Conservation (phyloP, 805 yeast genomes). For the Wickerhamiella alocasiicola region DNA sequence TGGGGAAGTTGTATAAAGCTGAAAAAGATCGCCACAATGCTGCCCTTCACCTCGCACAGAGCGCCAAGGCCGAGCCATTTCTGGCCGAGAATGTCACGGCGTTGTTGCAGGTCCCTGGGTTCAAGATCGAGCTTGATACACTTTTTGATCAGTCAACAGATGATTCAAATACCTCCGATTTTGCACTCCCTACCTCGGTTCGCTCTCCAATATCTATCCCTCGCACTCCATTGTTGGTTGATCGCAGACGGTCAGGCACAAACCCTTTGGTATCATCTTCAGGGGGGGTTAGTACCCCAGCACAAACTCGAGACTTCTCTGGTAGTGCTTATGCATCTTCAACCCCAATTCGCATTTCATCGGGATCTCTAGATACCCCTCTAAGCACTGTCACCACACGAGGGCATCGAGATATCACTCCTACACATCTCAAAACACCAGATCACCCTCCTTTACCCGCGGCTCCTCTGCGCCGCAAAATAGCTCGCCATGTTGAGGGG, state of each 20-base stretch:
- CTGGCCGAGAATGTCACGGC: slow-evolving; percentile 79
- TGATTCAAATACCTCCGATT: slow-evolving; percentile 13
- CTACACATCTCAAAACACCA: slow-evolving; percentile 9
- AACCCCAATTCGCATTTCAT: neutral
- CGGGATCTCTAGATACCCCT: slow-evolving; percentile 3
- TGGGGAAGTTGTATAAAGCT: slow-evolving; percentile 55
- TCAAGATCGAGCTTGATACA: slow-evolving; percentile 44
- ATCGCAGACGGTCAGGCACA: slow-evolving; percentile 1
- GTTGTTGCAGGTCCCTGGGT: slow-evolving; percentile 53
- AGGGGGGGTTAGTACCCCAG: too few relatives aligned
- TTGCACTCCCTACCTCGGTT: slow-evolving; percentile 7
- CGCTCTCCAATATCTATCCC: slow-evolving; percentile 1
- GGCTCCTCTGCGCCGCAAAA: slow-evolving; percentile 5
- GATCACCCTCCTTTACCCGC: slow-evolving; percentile 2
- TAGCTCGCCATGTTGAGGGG: neutral
- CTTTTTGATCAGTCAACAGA: slow-evolving; percentile 18
- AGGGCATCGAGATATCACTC: slow-evolving; percentile 8
- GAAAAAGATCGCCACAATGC: slow-evolving; percentile 54
- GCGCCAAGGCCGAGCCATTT: slow-evolving; percentile 62
- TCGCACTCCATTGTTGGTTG: slow-evolving; percentile 7
- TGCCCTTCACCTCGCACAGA: slow-evolving; percentile 52
- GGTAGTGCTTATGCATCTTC: too few relatives aligned
- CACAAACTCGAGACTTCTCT: too few relatives aligned
- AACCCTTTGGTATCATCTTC: too few relatives aligned
- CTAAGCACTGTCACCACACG: neutral